Percentiles rank a stretch among this genome's conserved stretches.
These are phyloP conservation scores for Colletotrichum graminicola DNA, from an alignment of 2,329 filamentous ascomycete genomes.

Conservation along the genomic window DNA sequence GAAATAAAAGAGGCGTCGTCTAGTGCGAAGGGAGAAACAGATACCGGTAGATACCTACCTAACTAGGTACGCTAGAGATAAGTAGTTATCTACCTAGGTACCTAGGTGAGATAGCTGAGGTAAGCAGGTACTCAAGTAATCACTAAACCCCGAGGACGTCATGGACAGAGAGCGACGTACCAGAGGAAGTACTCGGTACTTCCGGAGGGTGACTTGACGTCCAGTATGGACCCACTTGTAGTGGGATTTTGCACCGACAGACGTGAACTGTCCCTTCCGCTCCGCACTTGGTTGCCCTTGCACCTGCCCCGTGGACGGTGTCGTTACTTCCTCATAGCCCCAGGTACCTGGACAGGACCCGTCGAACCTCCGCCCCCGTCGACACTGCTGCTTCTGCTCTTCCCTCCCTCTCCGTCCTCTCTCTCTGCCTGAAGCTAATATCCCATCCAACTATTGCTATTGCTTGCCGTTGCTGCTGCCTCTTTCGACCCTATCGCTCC, in stretches of 20 bases:
- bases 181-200: slow-evolving; percentile 13
- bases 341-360: slow-evolving; percentile 29
- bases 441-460: background rate
- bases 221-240: slow-evolving; percentile 43
- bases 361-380: slow-evolving; percentile 26
- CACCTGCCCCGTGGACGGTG: slow-evolving; percentile 34
- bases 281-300: slow-evolving; percentile 40
- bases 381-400: background rate
- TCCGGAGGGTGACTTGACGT: slow-evolving; percentile 37
- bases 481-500: background rate
- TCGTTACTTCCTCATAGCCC: slow-evolving; percentile 3
- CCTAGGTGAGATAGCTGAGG: too few species aligned
- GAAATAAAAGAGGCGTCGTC: slow-evolving; percentile 18
- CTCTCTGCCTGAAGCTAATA: too few species aligned
- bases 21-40: background rate
- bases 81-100: too few species aligned
- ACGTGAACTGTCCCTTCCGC: slow-evolving; percentile 42
- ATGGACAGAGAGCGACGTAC: slow-evolving; percentile 11
- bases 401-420: too few species aligned
- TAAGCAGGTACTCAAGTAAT: too few species aligned
- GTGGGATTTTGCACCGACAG: slow-evolving; percentile 44
- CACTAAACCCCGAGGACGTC: slow-evolving; percentile 22
- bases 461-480: background rate
- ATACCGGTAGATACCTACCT: background rate
- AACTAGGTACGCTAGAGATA: too few species aligned